Base-by-base conservation (phyloP, 1,284 basidiomycete genomes). In the Moniliophthora roreri region DNA sequence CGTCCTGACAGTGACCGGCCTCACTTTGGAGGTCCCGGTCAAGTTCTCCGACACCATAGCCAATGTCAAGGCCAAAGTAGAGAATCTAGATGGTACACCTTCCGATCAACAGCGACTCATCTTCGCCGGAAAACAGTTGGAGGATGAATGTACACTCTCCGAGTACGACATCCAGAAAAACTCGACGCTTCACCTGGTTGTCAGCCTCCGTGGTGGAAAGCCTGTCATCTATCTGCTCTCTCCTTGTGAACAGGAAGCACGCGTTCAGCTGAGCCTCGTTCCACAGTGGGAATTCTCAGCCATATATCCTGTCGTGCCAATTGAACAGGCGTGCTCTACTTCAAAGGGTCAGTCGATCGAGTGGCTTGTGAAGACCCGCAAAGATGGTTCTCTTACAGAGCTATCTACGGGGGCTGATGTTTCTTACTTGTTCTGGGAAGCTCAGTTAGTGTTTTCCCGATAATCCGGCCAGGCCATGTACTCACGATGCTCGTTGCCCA, bases 381-480 rank as follows among this genome's bases (percentile, higher is more conserved):
- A 59, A 2, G 60, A 66, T 39, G 65, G 69, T 11, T 57, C 42
- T 1, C 58, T 72, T 24, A 45, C 60, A 11, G 66, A 70, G 10
- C 59, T 52, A 28, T 37, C 37, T 1, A 62, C 62, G 0, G 55
- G 54, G 0, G 40, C 56, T 2, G 63, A 67, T 46, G 60, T 67
- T 11, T 52, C 63, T 2, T 71, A 71, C 54, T 60, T 72, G n/a
- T 72, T 60, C 54, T 72, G 70, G 70, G 70, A 71, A 47, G 69
- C 69, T 18, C 40, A 51, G 62, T 63, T 35, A 38, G 60, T 56
- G 21, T 24, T 20, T 46, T 36, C 28, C 10, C 15, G 76, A 8
- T 80, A 79, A 63, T 45, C 79, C 1, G 67, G 74, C 0, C 10
- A 40, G n/a, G n/a, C n/a, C n/a, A n/a, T n/a, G n/a, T n/a, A n/a